Percentiles rank a stretch among this genome's conserved stretches.
Conservation (phyloP, 371 early-diverging fungal species). For the Saksenaea oblongispora region DNA sequence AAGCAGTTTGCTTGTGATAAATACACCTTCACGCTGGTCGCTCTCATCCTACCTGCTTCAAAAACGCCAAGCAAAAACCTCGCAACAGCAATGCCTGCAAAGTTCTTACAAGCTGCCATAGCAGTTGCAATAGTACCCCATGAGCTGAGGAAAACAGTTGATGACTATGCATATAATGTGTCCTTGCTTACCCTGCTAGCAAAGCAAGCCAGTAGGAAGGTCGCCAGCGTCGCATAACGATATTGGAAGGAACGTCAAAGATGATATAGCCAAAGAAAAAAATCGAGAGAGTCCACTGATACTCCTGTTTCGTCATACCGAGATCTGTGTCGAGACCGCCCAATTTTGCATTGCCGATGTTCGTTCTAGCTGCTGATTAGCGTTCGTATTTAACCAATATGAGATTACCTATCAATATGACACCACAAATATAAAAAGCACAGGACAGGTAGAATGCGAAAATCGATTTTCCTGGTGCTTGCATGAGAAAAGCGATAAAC, state of each 20-base stretch:
- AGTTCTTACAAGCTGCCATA: constrained; percentile 25
- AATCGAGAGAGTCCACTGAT: constrained; percentile 14
- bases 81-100: constrained; percentile 15
- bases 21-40: not conserved
- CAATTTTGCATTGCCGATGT: constrained; percentile 48
- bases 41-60: constrained; percentile 13
- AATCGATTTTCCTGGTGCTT: constrained; percentile 31
- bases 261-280: constrained; percentile 30
- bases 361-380: constrained; percentile 29
- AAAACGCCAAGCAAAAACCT: constrained; percentile 22
- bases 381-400: too few relatives aligned
- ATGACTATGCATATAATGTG: not conserved
- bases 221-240: constrained; percentile 34
- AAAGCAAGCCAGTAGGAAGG: constrained; percentile 20
- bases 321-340: constrained; percentile 37
- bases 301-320: constrained; percentile 9
- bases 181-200: constrained; percentile 25
- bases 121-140: constrained; percentile 34
- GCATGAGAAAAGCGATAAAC: constrained; percentile 3
- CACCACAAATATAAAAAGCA: constrained; percentile 36
- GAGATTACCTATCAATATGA: constrained; percentile 41
- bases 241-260: constrained; percentile 42
- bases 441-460: constrained; percentile 28
- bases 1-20: not conserved
- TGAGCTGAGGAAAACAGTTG: constrained; percentile 1